Base-by-base conservation (phyloP, 305 asterid species). In the Fraxinus xanthoxyloides region DNA sequence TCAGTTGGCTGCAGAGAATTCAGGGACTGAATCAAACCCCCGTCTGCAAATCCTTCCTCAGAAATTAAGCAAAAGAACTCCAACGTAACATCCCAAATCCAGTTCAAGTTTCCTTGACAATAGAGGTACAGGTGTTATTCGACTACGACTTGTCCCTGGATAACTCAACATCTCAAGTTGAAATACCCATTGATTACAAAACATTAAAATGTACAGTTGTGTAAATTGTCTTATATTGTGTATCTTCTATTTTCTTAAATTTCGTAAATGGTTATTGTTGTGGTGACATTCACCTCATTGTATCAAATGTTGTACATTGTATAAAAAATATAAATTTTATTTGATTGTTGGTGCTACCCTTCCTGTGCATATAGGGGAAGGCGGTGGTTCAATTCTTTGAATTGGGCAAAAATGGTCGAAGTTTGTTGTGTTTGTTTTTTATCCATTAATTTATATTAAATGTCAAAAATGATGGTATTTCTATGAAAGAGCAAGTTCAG, bases 21-120 rank as follows among this genome's bases (percentile, higher is more conserved):
- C 98, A 1, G 99, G 99, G 30, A 93, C 99, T 10, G 97, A 94
- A 65, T 85, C 88, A 5, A 92, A 92, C 84, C 99, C 98, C 4
- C 87, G 98, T 82, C 85, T 96, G 59, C 99, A 96, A 78, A 96
- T 96, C 86, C 98, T 96, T 85, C 98, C 99, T 21, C 97, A 87
- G 85, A 94, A 90, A 81, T 78, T 92, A 9, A 85, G 59, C 48
- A 91, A 72, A 87, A 88, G 85, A 87, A 80, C 87, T 80, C 83
- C 31, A 3, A 84, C 19, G 0, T 80, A 82, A 77, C 75, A 7
- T 72, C 9, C 81, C 15, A 85, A 82, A 69, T 80, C 88, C 51
- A 32, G 82, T 75, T 87, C 90, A 65, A 88, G 83, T 81, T 80
- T 85, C 77, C 76, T 79, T 34, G 85, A 83, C 36, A 74, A 76